Evolutionary conservation across 805 yeast genomes (phyloP), one percentile per base, ranked within the genome.

Genomic region (Ogataea philodendri): DNA sequence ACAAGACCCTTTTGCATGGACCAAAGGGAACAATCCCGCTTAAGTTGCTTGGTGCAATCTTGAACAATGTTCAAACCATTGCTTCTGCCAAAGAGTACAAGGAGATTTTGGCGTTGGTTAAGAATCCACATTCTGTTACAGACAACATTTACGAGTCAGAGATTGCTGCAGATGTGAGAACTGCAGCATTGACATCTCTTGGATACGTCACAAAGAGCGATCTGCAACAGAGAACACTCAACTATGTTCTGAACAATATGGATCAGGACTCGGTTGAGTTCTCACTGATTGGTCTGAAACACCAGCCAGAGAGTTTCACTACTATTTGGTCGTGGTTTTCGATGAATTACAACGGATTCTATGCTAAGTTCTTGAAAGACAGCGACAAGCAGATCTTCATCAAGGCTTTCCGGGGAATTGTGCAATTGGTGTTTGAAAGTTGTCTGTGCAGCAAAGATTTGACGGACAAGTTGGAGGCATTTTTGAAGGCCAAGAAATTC

Each of bases 311-410:
- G 32, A 41, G 46, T 30, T 55, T 32, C 42, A 50, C 60, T 6
- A 45, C 54, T 26, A 45, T 78, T 7, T 78, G 79, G 76, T 58
- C 66, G 4, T 81, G 87, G 86, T 79, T 69, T 55, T 59, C 48
- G 26, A 51, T 69, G 34, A 66, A 78, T 47, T 78, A 67, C 50
- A 72, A 71, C 30, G 57, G 57, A 20, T 78, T 84, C 77, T 65
- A 65, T 9, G 49, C 58, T n/a, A 71, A 66, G 37, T 62, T 78
- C 8, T 50, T 67, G 18, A 62, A 72, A 40, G 54, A 49, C 15
- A 62, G 60, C 25, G 74, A 74, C 2, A 64, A 72, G 4, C 65
- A 67, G 16, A 60, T 31, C 5, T 50, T 45, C 44, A 54, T 70
- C n/a, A 67, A 63, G 22, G 71, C 69, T 39, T 59, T 79, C 49